Conservation (phyloP, 73 alveolate species). For the Symbiodinium natans region DNA sequence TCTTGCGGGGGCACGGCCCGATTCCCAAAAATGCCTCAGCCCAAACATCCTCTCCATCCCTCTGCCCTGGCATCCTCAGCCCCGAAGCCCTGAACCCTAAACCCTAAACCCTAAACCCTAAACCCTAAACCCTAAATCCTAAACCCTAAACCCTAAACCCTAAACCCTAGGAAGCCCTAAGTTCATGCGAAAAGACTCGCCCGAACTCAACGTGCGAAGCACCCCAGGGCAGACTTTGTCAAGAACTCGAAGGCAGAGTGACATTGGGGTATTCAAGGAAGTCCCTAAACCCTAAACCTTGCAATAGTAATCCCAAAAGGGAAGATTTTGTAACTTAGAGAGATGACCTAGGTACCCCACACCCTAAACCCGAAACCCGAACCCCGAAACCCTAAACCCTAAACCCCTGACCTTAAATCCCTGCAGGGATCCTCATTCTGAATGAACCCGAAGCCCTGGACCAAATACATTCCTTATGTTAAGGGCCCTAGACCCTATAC, state of each 20-base stretch:
- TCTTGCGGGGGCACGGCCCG: too few relatives aligned
- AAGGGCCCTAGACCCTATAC: neutral
- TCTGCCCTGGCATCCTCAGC: neutral
- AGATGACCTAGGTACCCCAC: too few relatives aligned
- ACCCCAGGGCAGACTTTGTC: neutral
- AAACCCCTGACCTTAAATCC: neutral
- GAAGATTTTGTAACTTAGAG: too few relatives aligned
- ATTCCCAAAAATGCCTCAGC: neutral
- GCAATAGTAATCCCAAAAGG: neutral
- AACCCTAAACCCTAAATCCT: neutral
- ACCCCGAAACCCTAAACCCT: too few relatives aligned
- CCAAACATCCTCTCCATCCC: neutral
- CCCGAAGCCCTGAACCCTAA: neutral
- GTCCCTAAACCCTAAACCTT: neutral
- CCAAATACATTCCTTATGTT: neutral
- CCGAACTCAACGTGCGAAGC: too few relatives aligned
- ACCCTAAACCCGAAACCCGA: neutral
- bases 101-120: neutral
- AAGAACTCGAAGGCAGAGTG: neutral
- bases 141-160: too few relatives aligned
- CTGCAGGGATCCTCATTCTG: neutral
- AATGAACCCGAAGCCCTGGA: neutral
- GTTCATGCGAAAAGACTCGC: too few relatives aligned
- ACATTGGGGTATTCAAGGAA: neutral
- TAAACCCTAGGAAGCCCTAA: too few relatives aligned